These are phyloP conservation scores for Saccharomyces pastorianus DNA, from an alignment of 1,139 yeast genomes.

Conservation along the genomic window DNA sequence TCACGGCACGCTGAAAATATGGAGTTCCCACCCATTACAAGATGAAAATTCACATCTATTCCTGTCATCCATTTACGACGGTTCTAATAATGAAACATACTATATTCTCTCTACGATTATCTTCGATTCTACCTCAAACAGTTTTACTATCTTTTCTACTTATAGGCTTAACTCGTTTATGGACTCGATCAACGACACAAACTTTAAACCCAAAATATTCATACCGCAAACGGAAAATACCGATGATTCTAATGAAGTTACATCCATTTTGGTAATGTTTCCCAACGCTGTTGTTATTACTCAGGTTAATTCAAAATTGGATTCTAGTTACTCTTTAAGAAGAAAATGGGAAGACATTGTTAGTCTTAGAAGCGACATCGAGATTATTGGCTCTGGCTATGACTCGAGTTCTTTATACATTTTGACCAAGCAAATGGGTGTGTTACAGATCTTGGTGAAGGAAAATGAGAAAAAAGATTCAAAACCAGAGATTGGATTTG, in stretches of 20 bases:
- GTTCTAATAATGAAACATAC: slow-evolving; percentile 26
- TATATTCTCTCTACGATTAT: slow-evolving; percentile 48
- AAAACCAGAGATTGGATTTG: slow-evolving; percentile 29
- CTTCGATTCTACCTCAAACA: slow-evolving; percentile 42
- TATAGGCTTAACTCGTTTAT: slow-evolving; percentile 44
- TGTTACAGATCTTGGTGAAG: slow-evolving; percentile 47
- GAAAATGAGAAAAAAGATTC: slow-evolving; percentile 12
- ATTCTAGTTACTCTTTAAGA: slow-evolving; percentile 36
- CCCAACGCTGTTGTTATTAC: slow-evolving; percentile 57
- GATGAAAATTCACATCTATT: slow-evolving; percentile 40
- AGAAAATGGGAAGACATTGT: slow-evolving; percentile 77
- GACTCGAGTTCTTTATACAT: slow-evolving; percentile 47
- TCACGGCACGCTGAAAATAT: slow-evolving; percentile 36
- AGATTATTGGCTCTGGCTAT: slow-evolving; percentile 54
- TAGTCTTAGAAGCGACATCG: slow-evolving; percentile 45
- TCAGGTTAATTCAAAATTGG: slow-evolving; percentile 48
- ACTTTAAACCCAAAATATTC: slow-evolving; percentile 40
- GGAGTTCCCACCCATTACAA: slow-evolving; percentile 43
- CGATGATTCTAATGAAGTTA: slow-evolving; percentile 35
- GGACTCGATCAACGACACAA: slow-evolving; percentile 24
- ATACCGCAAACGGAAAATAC: slow-evolving; percentile 37
- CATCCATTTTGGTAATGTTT: slow-evolving; percentile 56
- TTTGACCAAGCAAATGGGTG: slow-evolving; percentile 54
- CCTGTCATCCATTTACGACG: slow-evolving; percentile 36
- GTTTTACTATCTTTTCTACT: slow-evolving; percentile 52